Base-by-base conservation (phyloP, 2,329 filamentous ascomycete genomes). In the Aspergillus sp. region DNA sequence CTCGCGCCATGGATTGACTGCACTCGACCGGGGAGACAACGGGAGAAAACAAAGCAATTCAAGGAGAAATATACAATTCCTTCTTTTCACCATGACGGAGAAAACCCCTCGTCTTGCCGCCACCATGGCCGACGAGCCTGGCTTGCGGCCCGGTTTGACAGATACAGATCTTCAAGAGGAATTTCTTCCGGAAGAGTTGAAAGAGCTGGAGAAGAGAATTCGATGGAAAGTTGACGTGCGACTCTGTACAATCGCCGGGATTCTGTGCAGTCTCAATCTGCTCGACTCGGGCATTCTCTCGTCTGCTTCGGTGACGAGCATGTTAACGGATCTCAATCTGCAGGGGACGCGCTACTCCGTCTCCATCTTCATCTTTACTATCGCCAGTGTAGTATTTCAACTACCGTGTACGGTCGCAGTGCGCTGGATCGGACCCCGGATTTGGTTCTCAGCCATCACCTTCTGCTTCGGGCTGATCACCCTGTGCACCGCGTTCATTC, bases 341-440 rank as follows among this genome's bases (percentile, higher is more conserved):
- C 81, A 85, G 47, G 87, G 87, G 22, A 85, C 87, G 63, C 81
- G 87, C 45, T 91, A 88, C 65, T 88, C 86, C 1, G 83, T 90
- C 4, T 83, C 86, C 22, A 90, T 91, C 58, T 88, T 90, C 76
- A 89, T 90, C 70, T 90, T 90, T 73, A 90, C 88, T 10, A 82
- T 90, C 57, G 81, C 87, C 5, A 86, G 83, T 66, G 87, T 91
- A 46, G 81, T 82, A 10, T 90, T 89, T 67, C 88, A 90, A 70
- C 76, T 90, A 7, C 88, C 88, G 0, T 86, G 85, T 1, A 90
- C 88, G 0, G 81, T 90, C 49, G 84, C 86, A 1, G 85, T 90
- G 29, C 81, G 88, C 51, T 81, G 84, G 1, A 79, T 89, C 52
- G 87, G 88, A 0, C 89, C 88, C 0, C 80, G 88, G 14, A 69